phyloP scores from a whole-genome alignment of 2,329 filamentous ascomycete genomes.

The Colletotrichum caudatum region DNA sequence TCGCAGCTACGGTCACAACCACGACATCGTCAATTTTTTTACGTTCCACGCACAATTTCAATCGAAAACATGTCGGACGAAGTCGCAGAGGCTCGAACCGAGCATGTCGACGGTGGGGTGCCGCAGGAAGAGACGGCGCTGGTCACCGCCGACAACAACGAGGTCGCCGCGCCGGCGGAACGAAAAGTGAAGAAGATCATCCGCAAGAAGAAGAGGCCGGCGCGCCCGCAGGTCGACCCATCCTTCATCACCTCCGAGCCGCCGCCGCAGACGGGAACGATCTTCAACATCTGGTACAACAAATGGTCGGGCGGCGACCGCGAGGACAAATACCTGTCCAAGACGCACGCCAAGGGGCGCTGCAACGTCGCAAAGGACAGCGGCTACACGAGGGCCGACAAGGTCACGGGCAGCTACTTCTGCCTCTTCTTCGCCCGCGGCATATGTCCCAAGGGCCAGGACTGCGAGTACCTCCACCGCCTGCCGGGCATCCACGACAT shows the following conservation, averaged over 20 bases:
- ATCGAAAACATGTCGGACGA: conserved; percentile 36
- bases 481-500: conserved; percentile 88
- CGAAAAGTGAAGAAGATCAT: conserved; percentile 91
- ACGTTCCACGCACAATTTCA: background rate
- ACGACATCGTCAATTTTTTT: background rate
- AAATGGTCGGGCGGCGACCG: conserved; percentile 97
- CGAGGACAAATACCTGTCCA: conserved; percentile 88
- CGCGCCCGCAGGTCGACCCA: conserved; percentile 90
- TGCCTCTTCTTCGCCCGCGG: conserved; percentile 85
- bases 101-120: conserved; percentile 14
- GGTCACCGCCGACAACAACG: conserved; percentile 54
- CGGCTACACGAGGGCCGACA: conserved; percentile 83
- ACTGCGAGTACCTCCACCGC: conserved; percentile 94
- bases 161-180: conserved; percentile 60
- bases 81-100: conserved; percentile 15
- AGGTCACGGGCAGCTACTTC: conserved; percentile 84
- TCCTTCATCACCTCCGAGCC: conserved; percentile 85
- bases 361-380: conserved; percentile 86
- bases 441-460: conserved; percentile 81
- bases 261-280: conserved; percentile 91
- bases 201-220: conserved; percentile 89
- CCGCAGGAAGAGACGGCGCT: conserved; percentile 44
- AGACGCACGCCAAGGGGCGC: conserved; percentile 84
- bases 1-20: background rate
- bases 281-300: conserved; percentile 99